Evolutionary conservation across 2,329 filamentous ascomycete species (phyloP), one percentile per base, ranked within the genome.

Genomic region (Aspergillus phoenicis): DNA sequence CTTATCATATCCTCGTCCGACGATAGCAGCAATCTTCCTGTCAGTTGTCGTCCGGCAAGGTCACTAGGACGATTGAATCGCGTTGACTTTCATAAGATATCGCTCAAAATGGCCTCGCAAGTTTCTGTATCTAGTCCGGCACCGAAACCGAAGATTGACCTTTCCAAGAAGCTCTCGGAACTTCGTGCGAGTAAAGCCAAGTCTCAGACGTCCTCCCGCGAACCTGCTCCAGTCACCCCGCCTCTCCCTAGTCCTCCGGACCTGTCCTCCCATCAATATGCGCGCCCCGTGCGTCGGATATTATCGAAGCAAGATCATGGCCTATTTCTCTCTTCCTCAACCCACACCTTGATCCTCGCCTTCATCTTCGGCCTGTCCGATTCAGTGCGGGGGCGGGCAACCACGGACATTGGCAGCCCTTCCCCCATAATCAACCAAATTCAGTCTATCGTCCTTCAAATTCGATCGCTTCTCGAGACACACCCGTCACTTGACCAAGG

Each of bases 281-380:
- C 82, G 60, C 80, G 80, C 5, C 95, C 95, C 0, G 85, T 83
- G 11, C 85, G 93, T 62, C 86, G 93, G 8, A 98, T 99, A 56
- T 80, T 99, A 11, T 94, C 93, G 3, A 82, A 82, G 2, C 81
- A 85, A 52, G 95, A 99, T 68, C 93, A 96, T 73, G 84, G 91
- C 17, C 78, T 92, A 4, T 99, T 98, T 70, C 83, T 93, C 17
- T 80, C 85, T 0, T 97, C 93, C 0, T 82, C 89, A 0, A 89
- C 93, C 6, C 90, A 91, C 75, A 82, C 82, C 7, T 84, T 98
- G 43, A 84, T 99, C 47, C 81, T 91, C 60, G 87, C 91, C 20
- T 99, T 97, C 78, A 84, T 97, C 63, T 97, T 97, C 76, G 85
- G 86, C 8, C 86, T 99, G 22, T 89, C 93, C 48, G 93, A 97